phyloP scores from a whole-genome alignment of 1,139 yeast species.

The Suhomyces bolitotheri region DNA sequence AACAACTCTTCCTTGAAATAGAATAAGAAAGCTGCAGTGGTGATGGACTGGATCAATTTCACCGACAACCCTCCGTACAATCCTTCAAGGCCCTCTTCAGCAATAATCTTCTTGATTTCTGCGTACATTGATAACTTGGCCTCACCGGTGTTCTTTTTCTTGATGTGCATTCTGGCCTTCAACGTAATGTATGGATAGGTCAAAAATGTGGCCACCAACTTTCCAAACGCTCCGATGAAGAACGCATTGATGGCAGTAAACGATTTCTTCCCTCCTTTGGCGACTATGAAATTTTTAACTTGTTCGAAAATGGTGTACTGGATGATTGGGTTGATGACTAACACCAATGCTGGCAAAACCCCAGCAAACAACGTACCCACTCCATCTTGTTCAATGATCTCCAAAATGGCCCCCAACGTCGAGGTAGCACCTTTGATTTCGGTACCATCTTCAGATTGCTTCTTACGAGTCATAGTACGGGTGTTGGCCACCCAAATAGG shows the following conservation, averaged over 20 bases:
- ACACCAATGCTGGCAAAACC: constrained; percentile 79
- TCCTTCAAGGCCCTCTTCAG: constrained; percentile 71
- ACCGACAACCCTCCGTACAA: constrained; percentile 81
- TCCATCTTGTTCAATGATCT: constrained; percentile 74
- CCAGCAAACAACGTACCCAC: constrained; percentile 75
- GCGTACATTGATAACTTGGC: constrained; percentile 41
- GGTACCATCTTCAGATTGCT: constrained; percentile 28
- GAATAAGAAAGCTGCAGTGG: constrained; percentile 88
- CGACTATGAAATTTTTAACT: constrained; percentile 64
- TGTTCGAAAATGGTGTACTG: constrained; percentile 93
- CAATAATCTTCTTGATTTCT: constrained; percentile 52
- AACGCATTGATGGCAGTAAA: constrained; percentile 72
- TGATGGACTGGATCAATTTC: constrained; percentile 78
- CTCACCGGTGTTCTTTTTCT: constrained; percentile 32
- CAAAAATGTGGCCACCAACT: constrained; percentile 78
- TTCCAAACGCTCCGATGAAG: constrained; percentile 85
- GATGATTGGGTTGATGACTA: constrained; percentile 85
- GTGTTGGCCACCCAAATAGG: constrained; percentile 97
- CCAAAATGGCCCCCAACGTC: constrained; percentile 55
- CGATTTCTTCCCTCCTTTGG: constrained; percentile 47
- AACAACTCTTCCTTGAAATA: constrained; percentile 87
- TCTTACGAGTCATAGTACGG: constrained; percentile 65
- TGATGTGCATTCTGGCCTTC: constrained; percentile 84
- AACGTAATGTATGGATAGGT: constrained; percentile 92
- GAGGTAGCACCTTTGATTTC: constrained; percentile 21